Evolutionary conservation across 345 rosid species (phyloP).

Genomic region (Hypericum androsaemum): DNA sequence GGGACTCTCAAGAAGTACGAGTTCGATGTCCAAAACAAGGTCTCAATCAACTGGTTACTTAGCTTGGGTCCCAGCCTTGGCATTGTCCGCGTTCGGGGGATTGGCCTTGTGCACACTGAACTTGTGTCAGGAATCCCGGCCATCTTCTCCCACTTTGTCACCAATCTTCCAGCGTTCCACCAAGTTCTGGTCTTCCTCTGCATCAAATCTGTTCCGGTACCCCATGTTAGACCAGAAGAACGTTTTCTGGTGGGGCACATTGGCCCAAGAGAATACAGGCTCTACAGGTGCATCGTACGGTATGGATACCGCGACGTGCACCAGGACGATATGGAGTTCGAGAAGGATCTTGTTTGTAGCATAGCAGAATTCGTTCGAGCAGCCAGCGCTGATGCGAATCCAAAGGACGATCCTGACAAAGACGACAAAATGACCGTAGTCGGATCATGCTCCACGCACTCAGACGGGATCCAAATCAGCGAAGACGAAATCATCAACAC

Average conservation of each 20-base stretch:
- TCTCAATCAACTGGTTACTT: constrained; percentile 77
- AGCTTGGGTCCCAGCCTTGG: constrained; percentile 96
- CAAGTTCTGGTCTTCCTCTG: constrained; percentile 85
- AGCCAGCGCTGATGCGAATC: not conserved
- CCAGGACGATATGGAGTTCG: constrained; percentile 70
- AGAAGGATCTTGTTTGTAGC: constrained; percentile 73
- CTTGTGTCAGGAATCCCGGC: constrained; percentile 90
- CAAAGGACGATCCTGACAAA: not conserved
- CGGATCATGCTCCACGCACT: not conserved
- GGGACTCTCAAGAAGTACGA: constrained; percentile 85
- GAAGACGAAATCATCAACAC: not conserved
- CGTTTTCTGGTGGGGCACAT: constrained; percentile 91
- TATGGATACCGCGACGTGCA: constrained; percentile 94
- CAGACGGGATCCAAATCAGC: not conserved
- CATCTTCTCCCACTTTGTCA: constrained; percentile 91
- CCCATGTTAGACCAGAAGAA: constrained; percentile 75
- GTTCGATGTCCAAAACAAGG: constrained; percentile 91
- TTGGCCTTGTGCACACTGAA: constrained; percentile 88
- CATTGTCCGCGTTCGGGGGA: constrained; percentile 90
- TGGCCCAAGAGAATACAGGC: constrained; percentile 85
- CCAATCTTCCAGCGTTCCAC: constrained; percentile 91
- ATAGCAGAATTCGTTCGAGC: constrained; percentile 86
- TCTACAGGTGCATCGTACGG: constrained; percentile 92
- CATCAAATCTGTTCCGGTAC: constrained; percentile 94
- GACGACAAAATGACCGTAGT: constrained; percentile 4